phyloP scores from a whole-genome alignment of 1,139 yeast genomes.

The Yamadazyma membranifaciens region DNA sequence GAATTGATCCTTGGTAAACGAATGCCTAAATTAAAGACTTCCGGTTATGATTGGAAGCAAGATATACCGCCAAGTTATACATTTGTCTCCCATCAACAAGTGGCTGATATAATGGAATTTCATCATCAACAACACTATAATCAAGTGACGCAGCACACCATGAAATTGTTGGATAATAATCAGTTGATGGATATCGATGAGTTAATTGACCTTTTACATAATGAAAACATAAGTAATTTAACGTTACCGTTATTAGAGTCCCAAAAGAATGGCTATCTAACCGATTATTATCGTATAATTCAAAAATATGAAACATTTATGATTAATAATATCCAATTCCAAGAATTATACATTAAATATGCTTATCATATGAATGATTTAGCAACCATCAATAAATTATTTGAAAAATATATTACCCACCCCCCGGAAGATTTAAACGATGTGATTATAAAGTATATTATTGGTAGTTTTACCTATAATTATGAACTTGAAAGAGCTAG shows the following conservation, averaged over 20 bases:
- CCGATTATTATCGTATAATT: neutral
- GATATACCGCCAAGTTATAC: constrained; percentile 1
- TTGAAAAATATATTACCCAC: constrained; percentile 9
- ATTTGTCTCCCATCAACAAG: neutral
- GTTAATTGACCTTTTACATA: neutral
- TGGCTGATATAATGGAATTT: neutral
- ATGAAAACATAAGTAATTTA: neutral
- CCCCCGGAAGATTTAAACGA: constrained; percentile 17
- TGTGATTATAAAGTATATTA: constrained; percentile 27
- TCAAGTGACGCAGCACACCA: neutral
- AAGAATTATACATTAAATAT: constrained; percentile 9
- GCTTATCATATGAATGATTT: constrained; percentile 13
- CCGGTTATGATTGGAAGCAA: constrained; percentile 1
- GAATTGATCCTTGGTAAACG: constrained; percentile 4
- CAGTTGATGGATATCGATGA: neutral
- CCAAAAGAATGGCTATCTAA: neutral
- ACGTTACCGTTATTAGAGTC: constrained; percentile 3
- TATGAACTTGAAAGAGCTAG: constrained; percentile 35
- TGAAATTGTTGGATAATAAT: neutral
- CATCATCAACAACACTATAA: neutral
- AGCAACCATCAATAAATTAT: constrained; percentile 4
- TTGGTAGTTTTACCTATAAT: constrained; percentile 27
- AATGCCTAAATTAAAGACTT: neutral
- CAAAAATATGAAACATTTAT: constrained; percentile 5
- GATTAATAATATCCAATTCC: constrained; percentile 7